A percentile compares a stretch with the other conserved stretches of the same genome.
Evolutionary conservation across 805 yeast genomes (phyloP).

Genomic region (Tetrapisispora namnaoensis): DNA sequence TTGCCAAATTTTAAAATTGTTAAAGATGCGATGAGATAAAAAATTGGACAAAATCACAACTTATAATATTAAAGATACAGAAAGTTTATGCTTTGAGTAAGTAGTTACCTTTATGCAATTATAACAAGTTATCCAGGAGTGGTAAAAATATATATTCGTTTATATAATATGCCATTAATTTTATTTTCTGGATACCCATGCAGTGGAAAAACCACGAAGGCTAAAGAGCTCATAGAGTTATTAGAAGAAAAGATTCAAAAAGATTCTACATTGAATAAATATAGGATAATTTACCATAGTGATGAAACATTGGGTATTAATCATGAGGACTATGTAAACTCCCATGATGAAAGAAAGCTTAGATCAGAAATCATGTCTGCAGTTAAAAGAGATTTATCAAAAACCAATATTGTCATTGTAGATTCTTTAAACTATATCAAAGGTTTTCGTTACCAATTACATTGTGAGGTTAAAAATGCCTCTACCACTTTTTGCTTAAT

Average conservation of each 20-base stretch:
- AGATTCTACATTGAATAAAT: conserved; percentile 32
- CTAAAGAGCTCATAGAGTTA: conserved; percentile 40
- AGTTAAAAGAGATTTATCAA: conserved; percentile 68
- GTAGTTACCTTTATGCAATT: too few relatives aligned
- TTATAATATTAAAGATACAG: too few relatives aligned
- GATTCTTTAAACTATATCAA: conserved; percentile 86
- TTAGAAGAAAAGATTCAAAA: conserved; percentile 40
- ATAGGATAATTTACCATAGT: conserved; percentile 56
- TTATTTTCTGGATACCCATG: conserved; percentile 79
- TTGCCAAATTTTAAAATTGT: neutral
- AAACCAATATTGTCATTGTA: conserved; percentile 64
- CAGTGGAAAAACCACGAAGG: conserved; percentile 74
- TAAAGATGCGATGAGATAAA: conserved; percentile 2
- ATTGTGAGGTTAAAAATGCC: conserved; percentile 83
- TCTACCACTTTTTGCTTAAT: conserved; percentile 76
- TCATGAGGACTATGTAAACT: conserved; percentile 58
- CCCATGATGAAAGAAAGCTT: conserved; percentile 67
- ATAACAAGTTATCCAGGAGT: too few relatives aligned
- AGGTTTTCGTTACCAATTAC: conserved; percentile 89
- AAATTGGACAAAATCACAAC: neutral
- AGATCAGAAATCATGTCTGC: conserved; percentile 84
- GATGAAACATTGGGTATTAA: conserved; percentile 72
- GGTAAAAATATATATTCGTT: too few relatives aligned
- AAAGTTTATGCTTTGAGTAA: too few relatives aligned
- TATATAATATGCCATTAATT: conserved; percentile 63